Evolutionary conservation across 768 basidiomycete species (phyloP).

Genomic region (Lyophyllum semitale): DNA sequence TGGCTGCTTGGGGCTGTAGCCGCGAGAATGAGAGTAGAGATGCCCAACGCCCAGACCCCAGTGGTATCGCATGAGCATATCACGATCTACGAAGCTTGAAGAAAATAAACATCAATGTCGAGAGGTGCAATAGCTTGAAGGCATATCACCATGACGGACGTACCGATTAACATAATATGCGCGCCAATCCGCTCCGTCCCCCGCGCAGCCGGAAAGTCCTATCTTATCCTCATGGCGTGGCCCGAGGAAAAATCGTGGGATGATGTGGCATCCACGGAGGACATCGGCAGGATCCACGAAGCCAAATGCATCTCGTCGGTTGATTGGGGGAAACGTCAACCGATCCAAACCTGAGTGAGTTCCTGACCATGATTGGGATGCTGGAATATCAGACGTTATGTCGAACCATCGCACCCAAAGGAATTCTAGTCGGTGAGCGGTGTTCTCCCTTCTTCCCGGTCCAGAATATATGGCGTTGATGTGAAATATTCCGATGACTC

Average conservation of each 20-base stretch:
- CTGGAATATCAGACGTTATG: background rate
- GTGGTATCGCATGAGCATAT: slow-evolving; percentile 22
- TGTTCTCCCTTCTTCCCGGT: background rate
- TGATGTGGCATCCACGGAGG: background rate
- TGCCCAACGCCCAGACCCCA: slow-evolving; percentile 15
- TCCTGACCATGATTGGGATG: too few species aligned
- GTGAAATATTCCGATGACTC: slow-evolving; percentile 25
- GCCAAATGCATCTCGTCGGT: background rate
- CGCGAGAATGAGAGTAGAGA: background rate
- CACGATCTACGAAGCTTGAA: slow-evolving; percentile 21
- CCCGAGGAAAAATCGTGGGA: background rate
- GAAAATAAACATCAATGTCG: too few species aligned
- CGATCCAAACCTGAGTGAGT: background rate
- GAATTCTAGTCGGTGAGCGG: slow-evolving; percentile 19
- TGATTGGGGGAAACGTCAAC: background rate
- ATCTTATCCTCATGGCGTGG: background rate
- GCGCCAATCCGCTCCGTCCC: background rate
- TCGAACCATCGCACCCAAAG: slow-evolving; percentile 23
- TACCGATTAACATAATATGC: background rate
- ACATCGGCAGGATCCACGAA: background rate
- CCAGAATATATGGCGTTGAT: slow-evolving; percentile 6
- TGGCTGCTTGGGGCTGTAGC: too few species aligned
- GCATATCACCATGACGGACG: too few species aligned
- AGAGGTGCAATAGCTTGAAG: too few species aligned
- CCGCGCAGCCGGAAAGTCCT: background rate